Percentiles rank a stretch among this genome's conserved stretches.
phyloP scores from a whole-genome alignment of 2,329 filamentous ascomycete species.

The Penicillium sp. region DNA sequence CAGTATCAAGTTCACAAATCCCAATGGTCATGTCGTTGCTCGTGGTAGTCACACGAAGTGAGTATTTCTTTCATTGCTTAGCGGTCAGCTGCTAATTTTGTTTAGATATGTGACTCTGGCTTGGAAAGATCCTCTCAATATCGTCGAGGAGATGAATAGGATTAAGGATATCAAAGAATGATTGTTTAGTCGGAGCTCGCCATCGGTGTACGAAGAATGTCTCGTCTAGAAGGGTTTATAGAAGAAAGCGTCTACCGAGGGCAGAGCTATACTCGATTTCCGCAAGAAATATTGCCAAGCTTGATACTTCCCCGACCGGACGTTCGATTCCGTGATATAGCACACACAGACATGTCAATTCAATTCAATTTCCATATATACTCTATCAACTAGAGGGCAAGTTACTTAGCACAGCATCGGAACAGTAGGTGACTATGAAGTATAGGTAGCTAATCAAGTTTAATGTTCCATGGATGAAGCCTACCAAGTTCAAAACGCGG shows the following conservation, averaged over 20 bases:
- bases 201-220: not conserved
- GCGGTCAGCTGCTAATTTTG: not conserved
- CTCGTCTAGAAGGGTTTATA: too few species aligned
- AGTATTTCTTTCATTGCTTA: constrained; percentile 14
- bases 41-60: constrained; percentile 66
- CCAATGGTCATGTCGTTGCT: constrained; percentile 57
- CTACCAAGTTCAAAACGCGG: too few species aligned
- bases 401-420: too few species aligned
- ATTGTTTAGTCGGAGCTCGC: not conserved
- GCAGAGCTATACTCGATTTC: too few species aligned
- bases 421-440: too few species aligned
- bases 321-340: not conserved
- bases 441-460: too few species aligned
- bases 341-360: not conserved
- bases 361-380: too few species aligned
- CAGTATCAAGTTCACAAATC: constrained; percentile 58
- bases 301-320: not conserved
- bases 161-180: constrained; percentile 10
- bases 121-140: constrained; percentile 61
- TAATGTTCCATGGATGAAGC: too few species aligned
- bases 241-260: too few species aligned
- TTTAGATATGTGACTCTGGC: constrained; percentile 55
- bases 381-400: too few species aligned
- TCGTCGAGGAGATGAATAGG: constrained; percentile 53
- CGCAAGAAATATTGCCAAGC: not conserved